Evolutionary conservation across 2,329 filamentous ascomycete species (phyloP).

Genomic region (Xenosphaeropsis pyriputrescens): DNA sequence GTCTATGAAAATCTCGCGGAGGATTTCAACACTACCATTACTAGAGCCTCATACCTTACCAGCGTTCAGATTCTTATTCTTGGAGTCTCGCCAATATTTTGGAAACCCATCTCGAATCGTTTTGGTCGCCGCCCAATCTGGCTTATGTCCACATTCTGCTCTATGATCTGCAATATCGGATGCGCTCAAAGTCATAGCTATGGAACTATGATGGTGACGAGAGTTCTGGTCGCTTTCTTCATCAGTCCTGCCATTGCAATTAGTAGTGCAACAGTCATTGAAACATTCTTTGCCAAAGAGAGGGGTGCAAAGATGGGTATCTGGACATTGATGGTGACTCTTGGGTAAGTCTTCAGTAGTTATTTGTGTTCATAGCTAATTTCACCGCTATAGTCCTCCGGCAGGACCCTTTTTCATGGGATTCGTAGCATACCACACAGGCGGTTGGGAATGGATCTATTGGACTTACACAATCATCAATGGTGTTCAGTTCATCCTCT

Average conservation of each 20-base stretch:
- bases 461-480: conserved; percentile 42
- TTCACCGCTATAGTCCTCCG: conserved; percentile 5
- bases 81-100: conserved; percentile 32
- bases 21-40: conserved; percentile 27
- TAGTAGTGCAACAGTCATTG: conserved; percentile 37
- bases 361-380: background rate
- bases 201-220: conserved; percentile 28
- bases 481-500: conserved; percentile 37
- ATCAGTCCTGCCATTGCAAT: conserved; percentile 37
- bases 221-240: conserved; percentile 34
- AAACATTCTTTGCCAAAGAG: conserved; percentile 38
- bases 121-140: conserved; percentile 35
- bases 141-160: conserved; percentile 29
- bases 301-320: conserved; percentile 35
- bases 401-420: conserved; percentile 17
- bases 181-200: conserved; percentile 32
- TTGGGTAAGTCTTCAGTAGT: conserved; percentile 5
- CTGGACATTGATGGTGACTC: conserved; percentile 25
- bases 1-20: conserved; percentile 31
- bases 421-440: conserved; percentile 28
- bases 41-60: conserved; percentile 31
- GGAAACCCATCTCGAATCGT: conserved; percentile 34
- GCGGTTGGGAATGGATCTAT: conserved; percentile 36
- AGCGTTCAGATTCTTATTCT: conserved; percentile 35
- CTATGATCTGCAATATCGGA: conserved; percentile 31